These are phyloP conservation scores for Ailanthus altissimus DNA, from an alignment of 345 rosid genomes.

Conservation along the genomic window DNA sequence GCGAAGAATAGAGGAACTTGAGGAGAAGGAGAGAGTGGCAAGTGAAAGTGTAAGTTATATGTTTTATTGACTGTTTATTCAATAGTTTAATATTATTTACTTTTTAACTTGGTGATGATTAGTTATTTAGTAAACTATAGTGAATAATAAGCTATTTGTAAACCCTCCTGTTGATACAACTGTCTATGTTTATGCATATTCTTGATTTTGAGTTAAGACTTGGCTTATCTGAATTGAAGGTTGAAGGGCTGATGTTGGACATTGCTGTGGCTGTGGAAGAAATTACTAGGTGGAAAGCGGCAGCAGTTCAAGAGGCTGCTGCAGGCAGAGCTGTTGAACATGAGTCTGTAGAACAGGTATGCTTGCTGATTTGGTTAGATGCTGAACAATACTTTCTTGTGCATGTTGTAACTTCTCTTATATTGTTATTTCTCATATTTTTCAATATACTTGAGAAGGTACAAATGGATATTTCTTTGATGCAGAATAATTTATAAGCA, in stretches of 20 bases:
- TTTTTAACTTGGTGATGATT: not conserved
- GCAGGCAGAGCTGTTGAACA: constrained; percentile 95
- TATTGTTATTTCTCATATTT: not conserved
- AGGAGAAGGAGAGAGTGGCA: constrained; percentile 87
- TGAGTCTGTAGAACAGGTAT: constrained; percentile 73
- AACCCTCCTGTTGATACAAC: not conserved
- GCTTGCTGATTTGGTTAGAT: constrained; percentile 12
- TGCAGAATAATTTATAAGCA: not conserved
- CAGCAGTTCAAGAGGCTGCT: constrained; percentile 99
- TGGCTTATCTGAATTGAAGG: constrained; percentile 40
- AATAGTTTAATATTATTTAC: not conserved
- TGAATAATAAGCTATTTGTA: not conserved
- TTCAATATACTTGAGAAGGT: not conserved
- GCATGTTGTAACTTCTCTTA: not conserved
- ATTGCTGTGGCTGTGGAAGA: constrained; percentile 99
- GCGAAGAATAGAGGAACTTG: constrained; percentile 76
- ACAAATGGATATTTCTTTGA: not conserved
- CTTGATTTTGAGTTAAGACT: constrained; percentile 12
- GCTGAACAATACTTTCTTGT: not conserved
- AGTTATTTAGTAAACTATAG: not conserved
- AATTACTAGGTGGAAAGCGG: constrained; percentile 96
- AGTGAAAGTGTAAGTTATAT: constrained; percentile 81
- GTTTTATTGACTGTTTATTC: constrained; percentile 8
- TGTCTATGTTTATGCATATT: not conserved
- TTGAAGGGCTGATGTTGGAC: constrained; percentile 97